Evolutionary conservation across 2,329 filamentous ascomycete genomes (phyloP).

Genomic region (Epichloe bromicola): DNA sequence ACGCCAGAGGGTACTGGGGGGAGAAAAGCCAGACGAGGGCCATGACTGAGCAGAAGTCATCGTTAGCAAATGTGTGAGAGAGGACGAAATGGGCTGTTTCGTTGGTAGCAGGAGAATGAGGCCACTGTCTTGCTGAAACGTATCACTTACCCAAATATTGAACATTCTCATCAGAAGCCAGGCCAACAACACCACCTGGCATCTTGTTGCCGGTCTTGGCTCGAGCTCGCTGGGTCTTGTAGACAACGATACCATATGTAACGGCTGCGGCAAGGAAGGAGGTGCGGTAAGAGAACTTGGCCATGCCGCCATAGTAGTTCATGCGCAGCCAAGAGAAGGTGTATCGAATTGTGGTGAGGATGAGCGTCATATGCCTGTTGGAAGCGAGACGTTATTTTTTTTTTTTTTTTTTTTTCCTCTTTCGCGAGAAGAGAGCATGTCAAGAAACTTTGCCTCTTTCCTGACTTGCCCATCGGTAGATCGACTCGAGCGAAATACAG

Average conservation of each 20-base stretch:
- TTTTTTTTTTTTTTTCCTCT: too few species aligned
- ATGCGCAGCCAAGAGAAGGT: constrained; percentile 74
- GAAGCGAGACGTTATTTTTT: constrained; percentile 7
- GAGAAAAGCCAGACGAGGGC: constrained; percentile 86
- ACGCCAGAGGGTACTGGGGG: constrained; percentile 76
- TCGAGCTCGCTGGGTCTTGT: constrained; percentile 88
- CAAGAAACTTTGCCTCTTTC: background rate
- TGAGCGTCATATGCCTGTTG: constrained; percentile 68
- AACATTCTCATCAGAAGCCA: constrained; percentile 86
- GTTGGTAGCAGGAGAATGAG: background rate
- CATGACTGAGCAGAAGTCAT: constrained; percentile 48
- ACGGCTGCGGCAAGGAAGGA: constrained; percentile 80
- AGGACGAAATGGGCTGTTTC: too few species aligned
- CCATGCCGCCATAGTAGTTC: constrained; percentile 69
- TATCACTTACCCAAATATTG: constrained; percentile 74
- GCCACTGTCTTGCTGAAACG: background rate
- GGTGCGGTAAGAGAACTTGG: constrained; percentile 74
- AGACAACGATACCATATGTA: constrained; percentile 96
- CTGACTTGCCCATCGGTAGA: background rate
- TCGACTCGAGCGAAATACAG: background rate
- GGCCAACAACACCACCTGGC: constrained; percentile 45
- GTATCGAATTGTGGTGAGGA: constrained; percentile 75
- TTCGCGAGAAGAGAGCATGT: too few species aligned
- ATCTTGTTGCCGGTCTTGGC: constrained; percentile 57
- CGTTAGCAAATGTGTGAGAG: background rate